Conservation (phyloP, 495 filamentous ascomycete species). For the Penicillium crystallinum region DNA sequence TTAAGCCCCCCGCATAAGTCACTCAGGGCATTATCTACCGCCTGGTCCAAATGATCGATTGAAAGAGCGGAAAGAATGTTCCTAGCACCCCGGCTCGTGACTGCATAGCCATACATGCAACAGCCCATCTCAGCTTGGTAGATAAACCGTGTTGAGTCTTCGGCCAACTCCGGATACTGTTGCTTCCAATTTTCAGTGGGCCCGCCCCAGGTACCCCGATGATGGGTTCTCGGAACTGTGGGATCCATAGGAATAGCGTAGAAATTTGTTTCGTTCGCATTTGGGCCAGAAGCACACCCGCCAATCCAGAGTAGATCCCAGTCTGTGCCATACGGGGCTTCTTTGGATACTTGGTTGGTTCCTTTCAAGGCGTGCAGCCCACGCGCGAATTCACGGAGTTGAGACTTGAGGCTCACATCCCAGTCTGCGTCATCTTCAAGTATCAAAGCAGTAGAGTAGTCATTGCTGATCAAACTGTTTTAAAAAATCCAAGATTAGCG, state of each 20-base stretch:
- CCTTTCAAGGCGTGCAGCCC: constrained; percentile 23
- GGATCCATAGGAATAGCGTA: constrained; percentile 32
- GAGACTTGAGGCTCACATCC: constrained; percentile 47
- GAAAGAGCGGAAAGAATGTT: constrained; percentile 41
- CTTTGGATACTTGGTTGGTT: constrained; percentile 25
- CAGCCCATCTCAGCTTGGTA: constrained; percentile 23
- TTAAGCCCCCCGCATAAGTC: constrained; percentile 20
- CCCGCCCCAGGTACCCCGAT: constrained; percentile 15
- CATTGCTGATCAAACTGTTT: constrained; percentile 34
- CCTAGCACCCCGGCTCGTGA: constrained; percentile 48
- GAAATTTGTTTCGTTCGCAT: constrained; percentile 18
- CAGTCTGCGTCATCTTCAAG: constrained; percentile 57
- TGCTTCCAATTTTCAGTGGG: constrained; percentile 19
- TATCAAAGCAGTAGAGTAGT: constrained; percentile 46
- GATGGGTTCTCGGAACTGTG: constrained; percentile 15
- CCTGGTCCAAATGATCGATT: constrained; percentile 18
- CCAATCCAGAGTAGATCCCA: constrained; percentile 57
- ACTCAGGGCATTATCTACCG: constrained; percentile 25
- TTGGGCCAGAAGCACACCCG: constrained; percentile 36
- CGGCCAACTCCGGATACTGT: constrained; percentile 9
- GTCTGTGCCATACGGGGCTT: constrained; percentile 49
- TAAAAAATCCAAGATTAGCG: background rate
- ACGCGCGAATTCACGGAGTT: constrained; percentile 46
- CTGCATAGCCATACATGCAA: constrained; percentile 43
- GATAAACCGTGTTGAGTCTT: constrained; percentile 30